Evolutionary conservation across 306 rosid species (phyloP), one percentile per base, ranked within the genome.

Genomic region (Medicago truncatula): DNA sequence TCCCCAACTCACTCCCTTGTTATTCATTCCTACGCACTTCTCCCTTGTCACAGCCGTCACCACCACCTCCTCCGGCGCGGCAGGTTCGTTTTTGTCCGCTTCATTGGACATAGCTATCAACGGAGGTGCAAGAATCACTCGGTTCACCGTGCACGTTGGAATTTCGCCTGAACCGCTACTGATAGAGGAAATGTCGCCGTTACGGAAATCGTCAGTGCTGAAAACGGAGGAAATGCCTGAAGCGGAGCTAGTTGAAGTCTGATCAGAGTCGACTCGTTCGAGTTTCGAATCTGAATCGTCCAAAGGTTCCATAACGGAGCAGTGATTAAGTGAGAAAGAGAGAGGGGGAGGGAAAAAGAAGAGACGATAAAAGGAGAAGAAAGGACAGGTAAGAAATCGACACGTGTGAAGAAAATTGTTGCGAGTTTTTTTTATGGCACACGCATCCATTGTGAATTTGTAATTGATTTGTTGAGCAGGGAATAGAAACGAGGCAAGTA

Each of bases 1-100:
- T 12, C 97, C 97, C 88, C 90, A 91, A 10, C 78, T 86, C 34
- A 81, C 80, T 66, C 84, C 89, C 68, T 84, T 87, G 59, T 81
- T 87, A 67, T 47, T 86, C 83, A 86, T 86, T 43, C 94, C 94
- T 1, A 91, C 85, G 82, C 97, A 91, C 87, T 91, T 89, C 56
- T 74, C 72, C 77, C 87, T 83, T 53, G 17, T 50, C 72, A 28
- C 31, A 4, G 67, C 16, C 20, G 31, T 4, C 16, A 34, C 44
- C 46, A 44, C 14, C 15, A 12, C 39, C 21, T 44, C 38, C 4
- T 8, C 11, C 39, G 49, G 5, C 14, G 8, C 10, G 2, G 18
- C 11, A 11, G 47, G 31, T 5, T 31, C 67, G 21, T 10, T 67
- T 0, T 14, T 65, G 31, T 28, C 4, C 0, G 11, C 38, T 3